Conservation (phyloP, 306 rosid species). For the Dryas octopetala region DNA sequence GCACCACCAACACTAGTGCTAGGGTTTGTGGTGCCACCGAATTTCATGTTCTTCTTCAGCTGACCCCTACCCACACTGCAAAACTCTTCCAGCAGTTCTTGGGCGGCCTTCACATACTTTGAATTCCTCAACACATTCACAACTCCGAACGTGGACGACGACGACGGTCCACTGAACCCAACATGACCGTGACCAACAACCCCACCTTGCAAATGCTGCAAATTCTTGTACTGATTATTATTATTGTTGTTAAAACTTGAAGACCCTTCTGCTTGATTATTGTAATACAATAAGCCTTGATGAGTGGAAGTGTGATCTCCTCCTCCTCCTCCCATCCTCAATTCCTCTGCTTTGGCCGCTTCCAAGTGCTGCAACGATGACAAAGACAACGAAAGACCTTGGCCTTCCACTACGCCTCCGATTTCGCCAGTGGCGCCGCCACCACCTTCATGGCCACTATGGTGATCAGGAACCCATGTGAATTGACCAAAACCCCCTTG, state of each 20-base stretch:
- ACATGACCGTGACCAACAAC: conserved; percentile 29
- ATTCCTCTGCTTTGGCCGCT: conserved; percentile 70
- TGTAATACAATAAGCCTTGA: conserved; percentile 41
- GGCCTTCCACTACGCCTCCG: conserved; percentile 51
- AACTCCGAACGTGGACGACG: conserved; percentile 35
- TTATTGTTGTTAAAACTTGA: conserved; percentile 19
- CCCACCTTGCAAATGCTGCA: conserved; percentile 36
- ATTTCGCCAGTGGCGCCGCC: conserved; percentile 10
- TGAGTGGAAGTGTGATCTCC: no score
- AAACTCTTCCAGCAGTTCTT: conserved; percentile 77
- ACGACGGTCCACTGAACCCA: conserved; percentile 42
- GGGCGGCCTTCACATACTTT: conserved; percentile 71
- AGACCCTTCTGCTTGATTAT: conserved; percentile 39
- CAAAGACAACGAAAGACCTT: conserved; percentile 69
- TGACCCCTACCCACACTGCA: conserved; percentile 85
- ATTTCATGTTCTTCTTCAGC: conserved; percentile 57
- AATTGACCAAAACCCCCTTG: conserved; percentile 69
- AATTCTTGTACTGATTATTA: conserved; percentile 43
- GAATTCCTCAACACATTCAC: conserved; percentile 72
- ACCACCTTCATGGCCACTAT: conserved; percentile 31
- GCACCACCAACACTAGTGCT: conserved; percentile 23
- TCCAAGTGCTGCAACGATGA: conserved; percentile 62
- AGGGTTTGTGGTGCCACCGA: conserved; percentile 58
- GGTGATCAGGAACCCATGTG: conserved; percentile 54
- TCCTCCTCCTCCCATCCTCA: conserved; percentile 40